Evolutionary conservation across 768 basidiomycete species (phyloP).

Genomic region (Kwoniella shandongensis): DNA sequence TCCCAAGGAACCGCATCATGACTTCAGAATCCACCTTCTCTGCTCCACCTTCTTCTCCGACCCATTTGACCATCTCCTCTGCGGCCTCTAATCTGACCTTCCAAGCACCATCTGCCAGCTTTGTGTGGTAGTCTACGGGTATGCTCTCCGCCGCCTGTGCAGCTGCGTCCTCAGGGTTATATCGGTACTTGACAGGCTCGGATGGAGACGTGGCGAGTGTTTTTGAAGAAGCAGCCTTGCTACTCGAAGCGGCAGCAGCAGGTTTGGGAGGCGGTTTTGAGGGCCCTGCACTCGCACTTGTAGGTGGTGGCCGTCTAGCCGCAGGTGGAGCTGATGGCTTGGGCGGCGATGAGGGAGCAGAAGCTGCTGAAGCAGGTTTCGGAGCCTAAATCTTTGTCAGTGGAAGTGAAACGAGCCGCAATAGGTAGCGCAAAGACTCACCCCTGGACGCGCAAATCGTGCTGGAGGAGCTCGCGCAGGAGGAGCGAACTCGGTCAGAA

Average conservation of each 20-base stretch:
- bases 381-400: neutral
- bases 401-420: neutral
- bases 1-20: conserved; percentile 77
- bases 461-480: conserved; percentile 39
- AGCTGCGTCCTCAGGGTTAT: conserved; percentile 89
- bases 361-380: conserved; percentile 30
- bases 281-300: conserved; percentile 31
- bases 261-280: conserved; percentile 49
- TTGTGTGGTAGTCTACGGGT: conserved; percentile 67
- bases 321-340: conserved; percentile 24
- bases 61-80: conserved; percentile 81
- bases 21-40: conserved; percentile 79
- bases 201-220: conserved; percentile 59
- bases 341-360: conserved; percentile 26
- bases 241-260: conserved; percentile 34
- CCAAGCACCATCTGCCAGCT: conserved; percentile 87
- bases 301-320: conserved; percentile 51
- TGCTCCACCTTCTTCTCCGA: conserved; percentile 62
- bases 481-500: conserved; percentile 52
- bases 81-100: conserved; percentile 82
- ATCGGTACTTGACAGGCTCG: conserved; percentile 87
- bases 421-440: conserved; percentile 1
- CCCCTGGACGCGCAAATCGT: conserved; percentile 32
- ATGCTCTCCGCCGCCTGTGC: conserved; percentile 69
- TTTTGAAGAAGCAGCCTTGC: conserved; percentile 57